Evolutionary conservation across 768 basidiomycete genomes (phyloP).

Genomic region (Sarcomyxa edulis): DNA sequence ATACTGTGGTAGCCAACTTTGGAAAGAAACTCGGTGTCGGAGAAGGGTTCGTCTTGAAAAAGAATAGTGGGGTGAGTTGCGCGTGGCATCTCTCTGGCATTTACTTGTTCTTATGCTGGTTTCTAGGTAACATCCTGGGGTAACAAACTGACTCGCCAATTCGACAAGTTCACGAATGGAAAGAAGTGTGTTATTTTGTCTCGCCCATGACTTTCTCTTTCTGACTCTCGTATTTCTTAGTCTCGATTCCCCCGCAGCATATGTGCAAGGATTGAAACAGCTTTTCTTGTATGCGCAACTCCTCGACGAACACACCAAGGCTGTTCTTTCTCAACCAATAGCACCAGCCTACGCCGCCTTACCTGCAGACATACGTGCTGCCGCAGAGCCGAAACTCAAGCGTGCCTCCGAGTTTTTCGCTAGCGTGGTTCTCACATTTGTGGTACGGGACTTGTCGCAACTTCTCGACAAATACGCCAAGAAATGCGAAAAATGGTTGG

Average conservation of each 20-base stretch:
- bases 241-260: slow-evolving; percentile 82
- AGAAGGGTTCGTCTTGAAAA: slow-evolving; percentile 82
- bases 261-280: slow-evolving; percentile 70
- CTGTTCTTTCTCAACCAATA: slow-evolving; percentile 56
- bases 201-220: slow-evolving; percentile 4
- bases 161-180: slow-evolving; percentile 83
- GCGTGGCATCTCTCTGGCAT: not conserved
- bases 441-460: slow-evolving; percentile 81
- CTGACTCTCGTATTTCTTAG: slow-evolving; percentile 32
- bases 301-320: slow-evolving; percentile 84
- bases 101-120: not conserved
- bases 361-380: slow-evolving; percentile 53
- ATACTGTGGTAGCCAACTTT: slow-evolving; percentile 74
- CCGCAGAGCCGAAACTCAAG: slow-evolving; percentile 70
- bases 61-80: slow-evolving; percentile 27
- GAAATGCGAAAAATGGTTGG: slow-evolving; percentile 90
- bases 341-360: slow-evolving; percentile 74
- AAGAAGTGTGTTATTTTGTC: slow-evolving; percentile 61
- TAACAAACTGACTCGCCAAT: slow-evolving; percentile 64
- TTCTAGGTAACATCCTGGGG: slow-evolving; percentile 50
- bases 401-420: slow-evolving; percentile 91
- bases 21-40: slow-evolving; percentile 87
- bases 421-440: slow-evolving; percentile 82
- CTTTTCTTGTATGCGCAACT: slow-evolving; percentile 73
- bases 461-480: slow-evolving; percentile 91